A percentile compares a stretch with the other conserved stretches of the same genome.
Evolutionary conservation across 2,329 filamentous ascomycete species (phyloP).

Genomic region (Stagonosporopsis chrysanthemi): DNA sequence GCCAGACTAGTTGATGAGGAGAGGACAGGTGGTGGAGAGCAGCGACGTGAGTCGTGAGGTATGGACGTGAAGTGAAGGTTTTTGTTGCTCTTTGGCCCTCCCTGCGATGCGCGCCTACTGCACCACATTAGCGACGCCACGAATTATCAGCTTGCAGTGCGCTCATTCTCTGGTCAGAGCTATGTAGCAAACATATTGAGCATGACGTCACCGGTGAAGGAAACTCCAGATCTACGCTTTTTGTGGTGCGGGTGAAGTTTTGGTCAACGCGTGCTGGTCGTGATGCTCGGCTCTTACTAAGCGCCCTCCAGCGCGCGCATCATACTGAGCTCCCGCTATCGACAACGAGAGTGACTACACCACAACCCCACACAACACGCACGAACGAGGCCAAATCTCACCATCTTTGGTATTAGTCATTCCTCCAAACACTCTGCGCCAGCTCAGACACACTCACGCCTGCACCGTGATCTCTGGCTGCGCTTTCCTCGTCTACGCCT

Average conservation of each 20-base stretch:
- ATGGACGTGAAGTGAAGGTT: conserved; percentile 29
- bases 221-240: conserved; percentile 11
- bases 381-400: conserved; percentile 16
- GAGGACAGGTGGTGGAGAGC: conserved; percentile 17
- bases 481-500: conserved; percentile 6
- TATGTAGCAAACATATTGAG: background rate
- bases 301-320: conserved; percentile 21
- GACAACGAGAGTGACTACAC: conserved; percentile 23
- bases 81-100: background rate
- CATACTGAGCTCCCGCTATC: conserved; percentile 19
- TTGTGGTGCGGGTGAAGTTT: conserved; percentile 4
- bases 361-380: conserved; percentile 23
- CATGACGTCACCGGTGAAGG: conserved; percentile 12
- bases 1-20: conserved; percentile 45
- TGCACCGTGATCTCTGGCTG: conserved; percentile 43
- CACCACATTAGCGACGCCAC: background rate
- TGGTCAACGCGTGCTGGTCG: conserved; percentile 17
- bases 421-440: conserved; percentile 17
- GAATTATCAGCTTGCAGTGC: background rate
- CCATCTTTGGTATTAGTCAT: conserved; percentile 21
- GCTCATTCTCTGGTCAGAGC: background rate
- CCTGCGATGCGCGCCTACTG: background rate
- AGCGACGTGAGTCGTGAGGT: background rate
- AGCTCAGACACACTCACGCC: conserved; percentile 41
- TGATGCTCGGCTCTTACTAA: conserved; percentile 19